phyloP scores from a whole-genome alignment of 2,329 filamentous ascomycete species.

The Colletotrichum salicis region DNA sequence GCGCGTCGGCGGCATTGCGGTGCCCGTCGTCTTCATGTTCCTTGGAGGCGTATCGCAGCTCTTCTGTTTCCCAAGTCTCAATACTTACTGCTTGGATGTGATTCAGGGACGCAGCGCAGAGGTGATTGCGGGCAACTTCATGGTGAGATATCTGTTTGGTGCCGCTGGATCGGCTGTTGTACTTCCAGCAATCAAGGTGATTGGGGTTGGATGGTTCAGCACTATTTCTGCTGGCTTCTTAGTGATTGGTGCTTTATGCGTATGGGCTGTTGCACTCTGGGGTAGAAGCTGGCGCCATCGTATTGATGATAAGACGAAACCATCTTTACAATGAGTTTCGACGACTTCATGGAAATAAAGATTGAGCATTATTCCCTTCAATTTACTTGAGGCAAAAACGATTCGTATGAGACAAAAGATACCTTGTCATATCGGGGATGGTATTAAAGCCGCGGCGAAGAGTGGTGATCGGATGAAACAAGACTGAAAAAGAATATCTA shows the following conservation, averaged over 20 bases:
- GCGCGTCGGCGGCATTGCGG: slow-evolving; percentile 46
- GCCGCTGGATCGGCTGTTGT: slow-evolving; percentile 77
- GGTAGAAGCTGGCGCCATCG: slow-evolving; percentile 23
- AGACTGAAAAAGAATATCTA: background rate
- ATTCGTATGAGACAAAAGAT: too few relatives aligned
- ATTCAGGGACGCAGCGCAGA: slow-evolving; percentile 33
- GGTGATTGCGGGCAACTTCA: slow-evolving; percentile 78
- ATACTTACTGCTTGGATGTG: slow-evolving; percentile 60
- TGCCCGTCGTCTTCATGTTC: slow-evolving; percentile 75
- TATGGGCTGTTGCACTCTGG: slow-evolving; percentile 31
- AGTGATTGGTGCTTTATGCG: slow-evolving; percentile 36
- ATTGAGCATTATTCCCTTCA: too few relatives aligned
- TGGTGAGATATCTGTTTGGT: slow-evolving; percentile 79
- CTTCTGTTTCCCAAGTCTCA: slow-evolving; percentile 75
- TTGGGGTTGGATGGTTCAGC: slow-evolving; percentile 85
- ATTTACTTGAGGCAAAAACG: too few relatives aligned
- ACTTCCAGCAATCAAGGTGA: slow-evolving; percentile 76
- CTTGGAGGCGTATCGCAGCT: slow-evolving; percentile 75
- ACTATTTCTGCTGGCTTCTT: slow-evolving; percentile 63
- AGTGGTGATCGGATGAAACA: background rate
- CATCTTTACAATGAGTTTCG: background rate
- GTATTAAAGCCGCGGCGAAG: too few relatives aligned
- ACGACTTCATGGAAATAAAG: background rate
- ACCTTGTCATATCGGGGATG: too few relatives aligned
- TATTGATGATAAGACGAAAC: slow-evolving; percentile 3